A percentile compares a stretch with the other conserved stretches of the same genome.
Evolutionary conservation across 2,329 filamentous ascomycete species (phyloP).

Genomic region (Monosporascus sp.): DNA sequence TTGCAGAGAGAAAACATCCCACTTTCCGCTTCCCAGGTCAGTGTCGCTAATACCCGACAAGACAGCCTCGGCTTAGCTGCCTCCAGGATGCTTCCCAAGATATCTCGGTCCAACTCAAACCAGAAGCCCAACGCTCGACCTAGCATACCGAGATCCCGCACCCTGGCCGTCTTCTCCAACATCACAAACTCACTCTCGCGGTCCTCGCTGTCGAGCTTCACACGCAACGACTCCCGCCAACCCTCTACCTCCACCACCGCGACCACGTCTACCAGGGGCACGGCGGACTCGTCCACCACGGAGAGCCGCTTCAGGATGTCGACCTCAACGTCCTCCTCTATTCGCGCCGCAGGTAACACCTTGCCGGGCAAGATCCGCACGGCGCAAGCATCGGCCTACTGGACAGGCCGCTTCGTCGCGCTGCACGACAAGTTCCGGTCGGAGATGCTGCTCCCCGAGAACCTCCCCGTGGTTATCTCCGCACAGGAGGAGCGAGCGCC

Average conservation of each 20-base stretch:
- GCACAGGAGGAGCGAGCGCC: conserved; percentile 16
- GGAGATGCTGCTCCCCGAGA: conserved; percentile 30
- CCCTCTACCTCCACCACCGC: conserved; percentile 24
- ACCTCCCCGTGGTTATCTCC: conserved; percentile 15
- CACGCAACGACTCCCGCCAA: conserved; percentile 39
- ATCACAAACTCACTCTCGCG: conserved; percentile 41
- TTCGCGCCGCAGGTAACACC: not conserved
- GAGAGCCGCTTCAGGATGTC: not conserved
- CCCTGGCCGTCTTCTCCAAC: conserved; percentile 39
- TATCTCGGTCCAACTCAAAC: conserved; percentile 2
- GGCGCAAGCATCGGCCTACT: conserved; percentile 48
- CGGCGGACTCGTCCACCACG: not conserved
- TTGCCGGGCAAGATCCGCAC: conserved; percentile 25
- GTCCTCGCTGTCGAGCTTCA: conserved; percentile 25
- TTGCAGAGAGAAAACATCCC: conserved; percentile 21
- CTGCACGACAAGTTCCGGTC: conserved; percentile 50
- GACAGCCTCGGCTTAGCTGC: conserved; percentile 8
- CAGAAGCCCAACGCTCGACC: conserved; percentile 8
- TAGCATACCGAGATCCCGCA: conserved; percentile 39
- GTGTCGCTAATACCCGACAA: conserved; percentile 9
- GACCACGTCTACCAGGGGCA: not conserved
- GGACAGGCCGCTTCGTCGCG: conserved; percentile 56
- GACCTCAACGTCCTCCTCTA: not conserved
- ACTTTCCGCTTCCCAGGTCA: conserved; percentile 6
- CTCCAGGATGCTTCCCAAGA: conserved; percentile 2